Base-by-base conservation (phyloP, 2,329 filamentous ascomycete species). In the Colletotrichum echinochloae region DNA sequence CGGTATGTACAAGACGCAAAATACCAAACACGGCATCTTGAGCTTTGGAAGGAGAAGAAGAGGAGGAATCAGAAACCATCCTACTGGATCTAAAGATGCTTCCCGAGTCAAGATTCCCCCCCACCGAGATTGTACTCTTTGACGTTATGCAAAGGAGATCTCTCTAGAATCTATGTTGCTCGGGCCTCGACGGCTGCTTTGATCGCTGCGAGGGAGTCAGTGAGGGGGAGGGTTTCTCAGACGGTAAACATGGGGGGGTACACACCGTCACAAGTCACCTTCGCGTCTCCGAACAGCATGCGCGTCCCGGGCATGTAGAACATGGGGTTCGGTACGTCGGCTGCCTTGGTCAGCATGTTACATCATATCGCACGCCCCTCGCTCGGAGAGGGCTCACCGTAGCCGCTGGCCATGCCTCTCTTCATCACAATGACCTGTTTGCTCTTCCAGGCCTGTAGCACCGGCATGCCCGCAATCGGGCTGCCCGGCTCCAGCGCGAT, bases 401-500 rank as follows among this genome's bases (percentile, higher is more conserved):
- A 97, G 72, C 94, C 94, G 78, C 92, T 95, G 6, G 92, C 91
- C 91, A 97, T 91, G 60, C 94, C 91, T 70, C 94, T 86, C 87
- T 97, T 97, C 94, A 97, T 97, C 14, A 97, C 92, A 63, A 97
- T 89, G 1, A 96, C 93, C 78, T 95, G 91, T 85, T 97, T 97
- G 77, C 92, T 94, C 89, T 97, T 97, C 93, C 94, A 97, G 7
- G 93, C 94, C 73, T 97, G 93, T 74, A 97, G 83, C 28, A 97
- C 94, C 0, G 94, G 94, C 94, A 97, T 97, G 1, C 94, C 94
- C 1, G 94, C 94, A 74, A 97, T 97, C 0, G 93, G 88, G 70
- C 91, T 94, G 39, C 93, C 93, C 6, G 92, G 91, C 78, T 97
- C 93, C 73, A 97, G 83, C 0, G 94, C 94, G 75, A 95, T 95